Base-by-base conservation (phyloP, 345 rosid genomes). In the Gossypium longicalyx region DNA sequence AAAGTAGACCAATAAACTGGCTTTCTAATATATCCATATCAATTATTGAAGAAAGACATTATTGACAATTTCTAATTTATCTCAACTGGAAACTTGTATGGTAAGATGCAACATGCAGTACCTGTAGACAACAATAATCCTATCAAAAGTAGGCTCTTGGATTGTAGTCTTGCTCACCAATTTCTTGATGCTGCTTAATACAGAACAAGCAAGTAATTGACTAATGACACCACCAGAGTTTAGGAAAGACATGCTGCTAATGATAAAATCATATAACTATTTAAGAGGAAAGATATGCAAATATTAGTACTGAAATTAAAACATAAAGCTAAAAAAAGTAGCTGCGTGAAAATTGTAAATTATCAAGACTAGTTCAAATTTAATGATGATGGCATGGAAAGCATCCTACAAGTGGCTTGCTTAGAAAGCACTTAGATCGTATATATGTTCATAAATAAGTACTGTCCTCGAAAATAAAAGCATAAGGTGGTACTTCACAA, bases 51-150 rank as follows among this genome's bases (percentile, higher is more conserved):
- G 25, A 3, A 41, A 64, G 41, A 68, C 20, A 15, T 13, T 6
- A 48, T 48, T 44, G 17, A 16, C 2, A 16, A 16, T 17, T 38
- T 41, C 48, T 38, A 38, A 15, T 38, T 44, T 44, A 71, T 70
- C 29, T 25, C 69, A 53, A 77, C 38, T 49, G 20, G 29, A 23
- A 16, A 73, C 51, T 23, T 44, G 34, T 60, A 54, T 75, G 52
- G 69, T 58, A 68, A 74, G 69, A 64, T 68, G 41, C 64, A 77
- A 72, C 45, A 52, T 47, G n/a, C 70, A 72, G 54, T 80, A 92
- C 98, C 98, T 87, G 86, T 94, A 94, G 71, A 94, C 86, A 67
- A 92, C 97, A 62, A 94, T 94, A 29, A 94, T 92, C 92, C 98
- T 88, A 77, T 94, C 97, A 75, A 94, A 94, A 27, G 97, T 87